These are phyloP conservation scores for Yarrowia deformans DNA, from an alignment of 805 yeast species.

Conservation along the genomic window DNA sequence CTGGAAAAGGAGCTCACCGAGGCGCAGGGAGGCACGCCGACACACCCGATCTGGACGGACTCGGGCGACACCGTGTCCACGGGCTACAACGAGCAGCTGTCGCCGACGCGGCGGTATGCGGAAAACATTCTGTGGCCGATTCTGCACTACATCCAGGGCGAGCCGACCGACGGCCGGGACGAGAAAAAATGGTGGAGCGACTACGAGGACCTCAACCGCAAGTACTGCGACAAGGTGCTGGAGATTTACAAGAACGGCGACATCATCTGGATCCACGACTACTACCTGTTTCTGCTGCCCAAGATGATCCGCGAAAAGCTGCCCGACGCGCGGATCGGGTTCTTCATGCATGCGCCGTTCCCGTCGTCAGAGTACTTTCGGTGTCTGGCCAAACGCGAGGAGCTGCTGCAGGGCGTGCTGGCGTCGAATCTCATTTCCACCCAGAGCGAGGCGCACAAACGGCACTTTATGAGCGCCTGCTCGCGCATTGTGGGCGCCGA, in stretches of 20 bases:
- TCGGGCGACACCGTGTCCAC: slow-evolving; percentile 42
- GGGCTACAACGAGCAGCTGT: slow-evolving; percentile 65
- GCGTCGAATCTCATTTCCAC: slow-evolving; percentile 88
- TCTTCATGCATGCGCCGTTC: slow-evolving; percentile 89
- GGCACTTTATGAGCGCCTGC: slow-evolving; percentile 92
- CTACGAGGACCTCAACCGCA: slow-evolving; percentile 89
- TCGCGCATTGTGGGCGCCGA: slow-evolving; percentile 87
- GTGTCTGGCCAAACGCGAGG: slow-evolving; percentile 81
- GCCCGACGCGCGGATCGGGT: slow-evolving; percentile 76
- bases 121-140: slow-evolving; percentile 94
- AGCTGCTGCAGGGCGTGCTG: slow-evolving; percentile 88
- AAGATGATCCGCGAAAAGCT: slow-evolving; percentile 79
- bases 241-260: slow-evolving; percentile 85
- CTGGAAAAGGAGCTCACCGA: slow-evolving; percentile 56
- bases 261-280: slow-evolving; percentile 91
- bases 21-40: slow-evolving; percentile 51
- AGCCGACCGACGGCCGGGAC: slow-evolving; percentile 73
- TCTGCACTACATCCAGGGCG: slow-evolving; percentile 88
- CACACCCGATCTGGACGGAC: slow-evolving; percentile 83
- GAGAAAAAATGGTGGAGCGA: slow-evolving; percentile 83
- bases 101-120: slow-evolving; percentile 87
- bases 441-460: slow-evolving; percentile 83
- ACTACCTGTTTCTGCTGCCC: slow-evolving; percentile 80
- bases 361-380: slow-evolving; percentile 94
- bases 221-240: slow-evolving; percentile 79